A percentile compares a stretch with the other conserved stretches of the same genome.
These are phyloP conservation scores for Dendrocalamus sinicus DNA, from an alignment of 176 grass and related monocot species.

Conservation along the genomic window DNA sequence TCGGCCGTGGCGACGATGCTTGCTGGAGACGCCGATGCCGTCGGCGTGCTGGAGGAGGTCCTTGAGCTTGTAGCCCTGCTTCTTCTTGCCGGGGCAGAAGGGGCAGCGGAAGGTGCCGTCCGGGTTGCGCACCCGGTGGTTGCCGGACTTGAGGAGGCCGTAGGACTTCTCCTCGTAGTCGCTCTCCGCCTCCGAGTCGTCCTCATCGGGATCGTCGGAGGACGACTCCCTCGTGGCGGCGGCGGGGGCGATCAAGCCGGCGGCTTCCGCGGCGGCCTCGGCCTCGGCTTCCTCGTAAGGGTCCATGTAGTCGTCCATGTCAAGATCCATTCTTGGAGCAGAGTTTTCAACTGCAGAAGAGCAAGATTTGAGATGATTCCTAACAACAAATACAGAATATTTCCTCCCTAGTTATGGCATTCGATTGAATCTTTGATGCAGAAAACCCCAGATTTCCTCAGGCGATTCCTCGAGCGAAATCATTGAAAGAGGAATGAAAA, in stretches of 20 bases:
- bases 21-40: slow-evolving; percentile 67
- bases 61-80: slow-evolving; percentile 77
- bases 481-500: background rate
- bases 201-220: slow-evolving; percentile 46
- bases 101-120: slow-evolving; percentile 86
- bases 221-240: slow-evolving; percentile 23
- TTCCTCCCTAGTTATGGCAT: background rate
- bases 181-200: slow-evolving; percentile 62
- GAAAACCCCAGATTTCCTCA: background rate
- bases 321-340: slow-evolving; percentile 19
- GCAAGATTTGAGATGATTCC: background rate
- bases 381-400: background rate
- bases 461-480: background rate
- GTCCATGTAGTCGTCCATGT: slow-evolving; percentile 58
- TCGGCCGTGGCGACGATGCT: slow-evolving; percentile 60
- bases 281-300: slow-evolving; percentile 64
- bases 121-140: slow-evolving; percentile 71
- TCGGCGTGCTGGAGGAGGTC: slow-evolving; percentile 92
- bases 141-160: slow-evolving; percentile 61
- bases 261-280: slow-evolving; percentile 50
- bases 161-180: slow-evolving; percentile 66
- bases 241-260: slow-evolving; percentile 30
- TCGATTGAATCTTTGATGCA: background rate
- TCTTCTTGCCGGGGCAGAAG: slow-evolving; percentile 90
- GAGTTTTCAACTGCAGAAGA: background rate